Evolutionary conservation across 495 filamentous ascomycete species (phyloP).

Genomic region (Penicillium coffeae): DNA sequence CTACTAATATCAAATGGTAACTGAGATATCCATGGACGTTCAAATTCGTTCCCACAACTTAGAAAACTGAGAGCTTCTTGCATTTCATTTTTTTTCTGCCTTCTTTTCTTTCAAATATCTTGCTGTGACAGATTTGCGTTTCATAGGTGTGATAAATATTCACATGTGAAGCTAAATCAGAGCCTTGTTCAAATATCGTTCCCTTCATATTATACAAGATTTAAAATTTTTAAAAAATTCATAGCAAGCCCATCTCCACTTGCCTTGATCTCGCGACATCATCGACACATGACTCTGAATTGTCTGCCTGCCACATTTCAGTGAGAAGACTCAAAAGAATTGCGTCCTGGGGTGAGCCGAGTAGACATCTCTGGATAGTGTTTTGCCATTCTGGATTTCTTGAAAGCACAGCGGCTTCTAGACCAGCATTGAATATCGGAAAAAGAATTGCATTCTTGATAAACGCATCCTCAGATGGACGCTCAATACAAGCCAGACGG

Average conservation of each 20-base stretch:
- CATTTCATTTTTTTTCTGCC: too few relatives aligned
- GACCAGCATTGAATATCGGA: constrained; percentile 25
- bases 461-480: constrained; percentile 15
- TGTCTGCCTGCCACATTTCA: constrained; percentile 23
- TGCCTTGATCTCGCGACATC: constrained; percentile 20
- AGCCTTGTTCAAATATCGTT: too few relatives aligned
- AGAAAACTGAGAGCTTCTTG: too few relatives aligned
- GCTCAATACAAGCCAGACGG: constrained; percentile 18
- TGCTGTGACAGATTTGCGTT: too few relatives aligned
- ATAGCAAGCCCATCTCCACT: constrained; percentile 30
- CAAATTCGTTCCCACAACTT: too few relatives aligned
- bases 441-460: constrained; percentile 29
- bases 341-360: constrained; percentile 9
- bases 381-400: constrained; percentile 19
- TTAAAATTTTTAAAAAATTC: constrained; percentile 1
- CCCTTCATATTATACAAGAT: too few relatives aligned
- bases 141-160: too few relatives aligned
- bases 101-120: too few relatives aligned
- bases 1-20: too few relatives aligned
- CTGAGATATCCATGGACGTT: too few relatives aligned
- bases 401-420: constrained; percentile 21
- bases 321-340: constrained; percentile 27
- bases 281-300: constrained; percentile 17
- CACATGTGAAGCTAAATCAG: too few relatives aligned
- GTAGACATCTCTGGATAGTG: constrained; percentile 10